A percentile compares a stretch with the other conserved stretches of the same genome.
Conservation (phyloP, 352 stramenopile genomes). For the Phytopythium chamaehyphon region DNA sequence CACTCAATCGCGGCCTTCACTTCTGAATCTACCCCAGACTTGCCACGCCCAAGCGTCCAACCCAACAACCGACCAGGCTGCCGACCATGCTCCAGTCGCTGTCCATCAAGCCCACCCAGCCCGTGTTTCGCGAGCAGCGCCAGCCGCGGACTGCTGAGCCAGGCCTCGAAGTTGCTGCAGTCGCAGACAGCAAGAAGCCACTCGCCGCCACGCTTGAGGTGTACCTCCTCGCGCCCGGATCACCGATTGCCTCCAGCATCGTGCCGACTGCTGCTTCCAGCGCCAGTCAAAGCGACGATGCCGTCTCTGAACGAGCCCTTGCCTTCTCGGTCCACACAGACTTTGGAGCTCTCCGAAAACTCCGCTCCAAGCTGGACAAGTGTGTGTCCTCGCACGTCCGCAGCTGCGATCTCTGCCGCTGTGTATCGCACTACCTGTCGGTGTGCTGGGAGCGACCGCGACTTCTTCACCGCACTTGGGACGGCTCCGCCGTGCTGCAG, state of each 20-base stretch:
- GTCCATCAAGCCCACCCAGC: conserved; percentile 21
- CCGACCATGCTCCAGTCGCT: conserved; percentile 29
- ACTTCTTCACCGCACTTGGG: conserved; percentile 25
- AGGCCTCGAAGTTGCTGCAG: conserved; percentile 16
- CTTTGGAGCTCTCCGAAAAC: conserved; percentile 23
- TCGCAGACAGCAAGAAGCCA: conserved; percentile 14
- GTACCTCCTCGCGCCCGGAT: conserved; percentile 1
- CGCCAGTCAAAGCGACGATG: background rate
- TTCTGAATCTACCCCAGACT: conserved; percentile 12
- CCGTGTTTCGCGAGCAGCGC: conserved; percentile 16
- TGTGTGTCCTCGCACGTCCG: conserved; percentile 12
- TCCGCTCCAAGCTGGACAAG: conserved; percentile 22
- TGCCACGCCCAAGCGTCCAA: background rate
- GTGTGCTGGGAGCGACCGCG: conserved; percentile 32
- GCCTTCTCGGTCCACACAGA: conserved; percentile 24
- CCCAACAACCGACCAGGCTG: too few relatives aligned
- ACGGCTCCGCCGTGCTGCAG: conserved; percentile 27
- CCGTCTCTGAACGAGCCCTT: conserved; percentile 12
- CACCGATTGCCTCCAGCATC: background rate
- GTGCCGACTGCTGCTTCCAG: background rate
- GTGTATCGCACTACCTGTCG: conserved; percentile 25
- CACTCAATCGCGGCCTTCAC: conserved; percentile 3
- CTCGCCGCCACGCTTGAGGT: conserved; percentile 22
- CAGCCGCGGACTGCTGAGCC: conserved; percentile 18
- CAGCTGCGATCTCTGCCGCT: conserved; percentile 26